Percentiles rank a stretch among this genome's conserved stretches.
phyloP scores from a whole-genome alignment of 805 yeast species.

The Tetrapisispora phaffii region DNA sequence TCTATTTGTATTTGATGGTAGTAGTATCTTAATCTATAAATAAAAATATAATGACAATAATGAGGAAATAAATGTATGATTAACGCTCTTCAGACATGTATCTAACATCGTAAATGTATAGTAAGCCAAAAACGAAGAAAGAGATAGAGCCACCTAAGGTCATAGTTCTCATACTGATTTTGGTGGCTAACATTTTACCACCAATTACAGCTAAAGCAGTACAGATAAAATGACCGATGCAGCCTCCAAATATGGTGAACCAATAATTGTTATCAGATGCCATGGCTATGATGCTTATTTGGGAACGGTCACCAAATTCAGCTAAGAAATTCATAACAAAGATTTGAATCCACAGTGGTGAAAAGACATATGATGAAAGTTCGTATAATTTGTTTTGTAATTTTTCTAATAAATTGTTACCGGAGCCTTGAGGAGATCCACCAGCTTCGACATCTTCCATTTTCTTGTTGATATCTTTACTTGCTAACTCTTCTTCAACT shows the following conservation, averaged over 20 bases:
- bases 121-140: constrained; percentile 69
- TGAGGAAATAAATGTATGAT: background rate
- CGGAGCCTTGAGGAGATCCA: constrained; percentile 7
- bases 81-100: constrained; percentile 4
- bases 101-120: constrained; percentile 67
- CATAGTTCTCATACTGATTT: constrained; percentile 83
- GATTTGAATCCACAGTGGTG: constrained; percentile 90
- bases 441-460: constrained; percentile 56
- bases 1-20: background rate
- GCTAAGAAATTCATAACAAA: constrained; percentile 93
- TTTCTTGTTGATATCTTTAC: constrained; percentile 43
- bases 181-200: constrained; percentile 81
- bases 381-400: constrained; percentile 35
- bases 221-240: constrained; percentile 81
- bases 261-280: constrained; percentile 93
- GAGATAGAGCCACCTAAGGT: constrained; percentile 87
- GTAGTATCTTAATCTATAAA: background rate
- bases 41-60: background rate
- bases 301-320: constrained; percentile 99
- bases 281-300: constrained; percentile 96
- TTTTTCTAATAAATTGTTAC: constrained; percentile 11
- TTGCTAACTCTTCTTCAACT: constrained; percentile 86
- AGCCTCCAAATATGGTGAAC: constrained; percentile 81
- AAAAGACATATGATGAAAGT: constrained; percentile 53
- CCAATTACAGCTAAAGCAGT: constrained; percentile 88